Conservation (phyloP, 345 rosid species). For the Populus pruinosa region DNA sequence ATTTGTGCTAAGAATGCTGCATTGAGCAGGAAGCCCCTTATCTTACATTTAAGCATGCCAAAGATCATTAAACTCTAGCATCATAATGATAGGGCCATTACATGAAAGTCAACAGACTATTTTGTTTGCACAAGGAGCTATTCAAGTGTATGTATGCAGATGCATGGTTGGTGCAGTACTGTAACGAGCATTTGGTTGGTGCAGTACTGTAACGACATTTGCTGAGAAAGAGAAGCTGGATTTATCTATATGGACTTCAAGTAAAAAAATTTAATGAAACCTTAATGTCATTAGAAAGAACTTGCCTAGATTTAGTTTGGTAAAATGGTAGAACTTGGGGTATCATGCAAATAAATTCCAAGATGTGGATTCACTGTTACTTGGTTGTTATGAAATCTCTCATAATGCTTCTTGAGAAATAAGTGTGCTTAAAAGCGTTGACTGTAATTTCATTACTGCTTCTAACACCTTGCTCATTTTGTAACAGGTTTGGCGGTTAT, state of each 20-base stretch:
- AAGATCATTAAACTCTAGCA: neutral
- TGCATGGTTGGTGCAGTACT: neutral
- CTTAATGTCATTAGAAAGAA: neutral
- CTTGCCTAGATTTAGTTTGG: neutral
- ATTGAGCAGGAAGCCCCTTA: neutral
- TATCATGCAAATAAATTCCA: neutral
- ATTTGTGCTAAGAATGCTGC: neutral
- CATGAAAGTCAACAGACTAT: neutral
- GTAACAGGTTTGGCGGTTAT: conserved; percentile 92
- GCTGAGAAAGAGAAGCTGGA: neutral
- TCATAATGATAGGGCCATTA: neutral
- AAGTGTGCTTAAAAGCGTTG: neutral
- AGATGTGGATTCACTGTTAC: neutral
- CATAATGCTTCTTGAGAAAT: neutral
- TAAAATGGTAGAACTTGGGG: neutral
- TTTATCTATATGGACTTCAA: no score
- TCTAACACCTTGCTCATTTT: conserved; percentile 3
- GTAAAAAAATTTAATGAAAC: neutral
- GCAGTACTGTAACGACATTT: neutral
- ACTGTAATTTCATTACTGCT: neutral
- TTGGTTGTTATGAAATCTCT: neutral
- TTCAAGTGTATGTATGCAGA: neutral
- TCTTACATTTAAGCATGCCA: neutral
- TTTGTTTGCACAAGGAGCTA: neutral
- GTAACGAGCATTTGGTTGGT: neutral